A percentile compares a stretch with the other conserved stretches of the same genome.
phyloP scores from a whole-genome alignment of 805 yeast genomes.

The Starmerella asiatica region DNA sequence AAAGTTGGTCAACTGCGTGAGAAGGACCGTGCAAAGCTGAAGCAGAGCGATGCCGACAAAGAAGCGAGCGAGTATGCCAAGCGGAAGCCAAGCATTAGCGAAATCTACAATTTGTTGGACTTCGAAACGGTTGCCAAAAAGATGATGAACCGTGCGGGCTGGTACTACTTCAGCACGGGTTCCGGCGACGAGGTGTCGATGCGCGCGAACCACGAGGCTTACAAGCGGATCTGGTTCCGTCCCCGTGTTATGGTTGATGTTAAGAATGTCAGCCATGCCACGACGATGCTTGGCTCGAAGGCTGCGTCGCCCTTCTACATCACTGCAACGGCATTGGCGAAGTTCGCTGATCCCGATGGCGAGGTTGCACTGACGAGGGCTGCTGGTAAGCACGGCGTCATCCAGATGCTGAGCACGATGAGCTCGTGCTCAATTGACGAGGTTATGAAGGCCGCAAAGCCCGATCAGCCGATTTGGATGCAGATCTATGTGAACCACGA shows the following conservation, averaged over 20 bases:
- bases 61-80: conserved; percentile 28
- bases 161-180: conserved; percentile 89
- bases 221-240: conserved; percentile 74
- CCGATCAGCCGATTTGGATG: conserved; percentile 71
- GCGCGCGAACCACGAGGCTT: conserved; percentile 84
- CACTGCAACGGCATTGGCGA: conserved; percentile 85
- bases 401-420: conserved; percentile 87
- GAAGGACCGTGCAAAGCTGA: conserved; percentile 8
- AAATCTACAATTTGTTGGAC: conserved; percentile 66
- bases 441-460: conserved; percentile 54
- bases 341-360: conserved; percentile 86
- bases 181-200: conserved; percentile 84
- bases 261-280: conserved; percentile 49
- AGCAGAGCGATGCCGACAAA: conserved; percentile 10
- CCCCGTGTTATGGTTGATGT: conserved; percentile 83
- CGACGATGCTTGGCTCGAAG: conserved; percentile 61
- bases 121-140: conserved; percentile 77
- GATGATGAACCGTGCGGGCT: conserved; percentile 62
- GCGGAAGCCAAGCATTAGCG: conserved; percentile 53
- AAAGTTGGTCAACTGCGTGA: conserved; percentile 43
- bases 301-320: conserved; percentile 71
- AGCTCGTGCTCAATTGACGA: conserved; percentile 85
- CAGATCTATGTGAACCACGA: conserved; percentile 76
- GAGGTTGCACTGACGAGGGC: conserved; percentile 78
- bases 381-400: conserved; percentile 54